Evolutionary conservation across 352 stramenopile genomes (phyloP), one percentile per base, ranked within the genome.

Genomic region (Phytophthora pluvialis): DNA sequence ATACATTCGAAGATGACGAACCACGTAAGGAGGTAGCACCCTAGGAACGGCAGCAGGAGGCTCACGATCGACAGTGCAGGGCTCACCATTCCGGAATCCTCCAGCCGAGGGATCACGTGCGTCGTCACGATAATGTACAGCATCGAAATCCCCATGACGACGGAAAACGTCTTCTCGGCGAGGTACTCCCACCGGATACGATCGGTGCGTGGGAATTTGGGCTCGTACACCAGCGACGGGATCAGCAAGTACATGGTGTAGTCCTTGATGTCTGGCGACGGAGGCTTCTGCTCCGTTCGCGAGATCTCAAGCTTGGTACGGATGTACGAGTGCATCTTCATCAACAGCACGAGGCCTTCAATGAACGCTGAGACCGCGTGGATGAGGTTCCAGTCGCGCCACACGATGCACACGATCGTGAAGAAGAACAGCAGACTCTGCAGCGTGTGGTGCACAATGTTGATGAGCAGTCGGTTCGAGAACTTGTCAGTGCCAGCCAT

Each of bases 1-100:
- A 97, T 97, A 29, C 97, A 91, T 77, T 99, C 95, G 55, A 99
- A 99, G 68, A 98, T 98, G 40, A 89, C 88, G 73, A 98, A 99
- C 83, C 98, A 99, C 13, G 90, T 89, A 26, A 99, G 85, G 38
- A 99, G 76, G 86, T 98, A 99, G 63, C 96, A 89, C 18, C 96
- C 97, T 12, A 98, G 93, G 43, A 95, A 98, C 7, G 96, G 86
- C 43, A 99, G 87, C 31, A 95, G 78, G 21, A 99, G 80, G 42
- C 94, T 89, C 42, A 88, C 82, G 35, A 86, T 69, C 16, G 90
- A 75, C 38, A 94, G 69, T 21, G 78, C 64, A 1, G 75, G 80
- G 43, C 80, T 88, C 44, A 73, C 72, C 25, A 80, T 75, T 29
- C 76, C 86, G 8, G 82, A 82, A 67, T 89, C 78, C 15, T 96